Evolutionary conservation across 1,284 basidiomycete genomes (phyloP), one percentile per base, ranked within the genome.

Genomic region (Ustilago trichophora): DNA sequence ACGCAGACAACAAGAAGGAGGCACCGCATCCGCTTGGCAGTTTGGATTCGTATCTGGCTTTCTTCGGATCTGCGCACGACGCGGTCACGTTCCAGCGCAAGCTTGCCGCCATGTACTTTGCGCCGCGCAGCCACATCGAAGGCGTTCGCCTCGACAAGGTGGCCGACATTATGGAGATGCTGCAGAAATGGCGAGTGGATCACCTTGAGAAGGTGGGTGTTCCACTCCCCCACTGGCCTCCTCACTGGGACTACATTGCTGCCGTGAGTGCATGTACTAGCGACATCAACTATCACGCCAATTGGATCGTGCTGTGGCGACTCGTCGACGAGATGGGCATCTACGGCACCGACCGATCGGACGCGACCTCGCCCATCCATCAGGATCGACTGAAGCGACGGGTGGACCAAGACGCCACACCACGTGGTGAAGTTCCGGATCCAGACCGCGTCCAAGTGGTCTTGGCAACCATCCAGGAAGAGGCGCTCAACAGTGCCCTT

Each of bases 221-320:
- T 22, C 92, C 92, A 3, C 38, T 64, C 27, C 69, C 68, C 34
- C 87, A 86, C 51, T 91, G 91, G 82, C 88, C 90, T 45, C 86
- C 87, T 3, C 87, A 89, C 58, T 94, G 93, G 92, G 91, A 93
- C 76, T 96, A 95, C 75, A 88, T 92, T 29, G 89, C 90, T 37
- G 92, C 88, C 2, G 87, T 90, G 24, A 87, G 86, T 29, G 87
- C 88, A 3, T 88, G 91, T 73, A 88, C 90, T 16, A 91, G 89
- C 73, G 93, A 96, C 80, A 89, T 91, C 40, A 90, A 89, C 33
- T 93, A 91, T 78, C 92, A 96, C 82, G 87, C 49, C 71, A 88
- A 93, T 86, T 95, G 92, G 83, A 77, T 85, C 37, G 72, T 83
- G 8, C 72, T 83, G 19, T 76, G 83, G 46, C 75, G 78, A 3